phyloP scores from a whole-genome alignment of 176 grass and related monocot genomes.

The Puccinellia tenuiflora region DNA sequence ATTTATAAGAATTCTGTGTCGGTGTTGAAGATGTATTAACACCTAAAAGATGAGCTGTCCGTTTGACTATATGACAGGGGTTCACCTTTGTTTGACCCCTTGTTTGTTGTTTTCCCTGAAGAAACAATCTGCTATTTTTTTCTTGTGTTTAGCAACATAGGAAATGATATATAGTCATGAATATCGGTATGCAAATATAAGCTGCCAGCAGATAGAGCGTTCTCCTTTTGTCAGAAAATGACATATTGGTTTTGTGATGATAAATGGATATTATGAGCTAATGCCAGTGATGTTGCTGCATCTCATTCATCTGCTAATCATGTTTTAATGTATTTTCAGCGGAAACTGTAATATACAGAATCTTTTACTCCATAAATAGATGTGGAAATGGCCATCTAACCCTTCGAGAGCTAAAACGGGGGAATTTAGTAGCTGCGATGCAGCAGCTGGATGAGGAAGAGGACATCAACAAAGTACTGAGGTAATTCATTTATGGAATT shows the following conservation, averaged over 20 bases:
- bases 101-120: not conserved
- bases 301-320: conserved; percentile 15
- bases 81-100: not conserved
- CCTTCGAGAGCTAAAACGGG: conserved; percentile 91
- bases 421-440: conserved; percentile 95
- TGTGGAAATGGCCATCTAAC: conserved; percentile 88
- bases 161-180: not conserved
- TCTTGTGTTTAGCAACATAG: not conserved
- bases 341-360: conserved; percentile 99
- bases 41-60: not conserved
- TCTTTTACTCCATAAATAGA: conserved; percentile 99
- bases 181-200: not conserved
- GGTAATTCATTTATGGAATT: conserved; percentile 50
- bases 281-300: not conserved
- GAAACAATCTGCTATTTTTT: not conserved
- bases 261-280: not conserved
- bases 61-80: not conserved
- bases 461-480: conserved; percentile 98
- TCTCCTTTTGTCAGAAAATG: not conserved
- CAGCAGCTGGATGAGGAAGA: conserved; percentile 99
- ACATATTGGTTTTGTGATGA: not conserved
- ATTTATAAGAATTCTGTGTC: not conserved
- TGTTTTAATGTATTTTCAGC: conserved; percentile 51
- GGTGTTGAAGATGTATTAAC: not conserved
- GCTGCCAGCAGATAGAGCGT: not conserved